Percentiles rank a stretch among this genome's conserved stretches.
phyloP scores from a whole-genome alignment of 2,329 filamentous ascomycete species.

The Tolypocladium nubicola region DNA sequence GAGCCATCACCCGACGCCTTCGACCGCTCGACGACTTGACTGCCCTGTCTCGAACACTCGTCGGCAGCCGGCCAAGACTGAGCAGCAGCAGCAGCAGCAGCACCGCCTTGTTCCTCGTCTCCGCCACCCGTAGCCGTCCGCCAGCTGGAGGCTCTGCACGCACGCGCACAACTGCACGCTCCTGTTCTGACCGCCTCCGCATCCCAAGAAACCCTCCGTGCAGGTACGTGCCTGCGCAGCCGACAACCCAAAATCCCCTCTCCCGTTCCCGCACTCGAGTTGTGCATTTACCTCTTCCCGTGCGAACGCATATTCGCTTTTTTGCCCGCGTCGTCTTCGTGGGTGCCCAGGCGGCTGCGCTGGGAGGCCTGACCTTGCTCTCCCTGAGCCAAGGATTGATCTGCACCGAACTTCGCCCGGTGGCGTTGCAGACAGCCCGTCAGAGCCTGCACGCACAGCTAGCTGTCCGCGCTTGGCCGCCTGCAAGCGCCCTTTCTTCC shows the following conservation, averaged over 20 bases:
- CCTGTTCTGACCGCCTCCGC: not conserved
- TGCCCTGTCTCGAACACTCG: not conserved
- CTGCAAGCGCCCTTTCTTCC: not conserved
- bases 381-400: not conserved
- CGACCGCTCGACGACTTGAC: not conserved
- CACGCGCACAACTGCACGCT: not conserved
- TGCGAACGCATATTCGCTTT: not conserved
- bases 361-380: not conserved
- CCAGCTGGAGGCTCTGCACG: constrained; percentile 1
- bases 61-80: not conserved
- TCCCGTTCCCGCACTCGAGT: not conserved
- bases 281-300: not conserved
- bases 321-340: not conserved
- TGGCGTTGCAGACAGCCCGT: constrained; percentile 5
- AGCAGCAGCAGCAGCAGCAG: not conserved
- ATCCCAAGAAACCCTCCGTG: not conserved
- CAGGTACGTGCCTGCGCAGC: not conserved
- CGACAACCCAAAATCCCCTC: not conserved
- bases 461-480: not conserved
- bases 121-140: constrained; percentile 1
- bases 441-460: constrained; percentile 2
- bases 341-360: not conserved
- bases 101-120: not conserved
- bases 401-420: constrained; percentile 8
- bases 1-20: constrained; percentile 1